Evolutionary conservation across 1,139 yeast genomes (phyloP), one percentile per base, ranked within the genome.

Genomic region (Barnettozyma hawaiiensis): DNA sequence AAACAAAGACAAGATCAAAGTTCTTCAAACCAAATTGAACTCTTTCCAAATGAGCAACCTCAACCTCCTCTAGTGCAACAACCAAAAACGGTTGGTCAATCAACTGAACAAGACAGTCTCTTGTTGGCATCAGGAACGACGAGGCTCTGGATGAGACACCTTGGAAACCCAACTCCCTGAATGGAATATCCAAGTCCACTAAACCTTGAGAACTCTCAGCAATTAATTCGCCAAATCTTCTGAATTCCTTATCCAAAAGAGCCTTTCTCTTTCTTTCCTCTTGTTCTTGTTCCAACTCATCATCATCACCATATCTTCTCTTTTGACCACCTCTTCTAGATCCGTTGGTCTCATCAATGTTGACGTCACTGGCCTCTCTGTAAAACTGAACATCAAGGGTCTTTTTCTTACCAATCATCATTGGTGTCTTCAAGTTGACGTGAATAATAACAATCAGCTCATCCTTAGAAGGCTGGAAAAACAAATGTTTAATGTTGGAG

Each of bases 121-220:
- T 83, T 0, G 98, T 89, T 28, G 99, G 99, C 78, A 92, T 86
- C 75, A 96, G 83, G 59, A 85, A 80, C 20, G 92, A 97, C 16
- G 95, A 85, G 8, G 97, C 85, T 59, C 98, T 77, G 65, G 84
- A 85, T 31, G 98, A 98, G 18, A 92, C 98, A 75, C 98, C 99
- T 53, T 81, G 87, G 75, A 92, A 92, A 24, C 97, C 99, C 45
- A 94, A 75, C 60, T 94, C 98, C 61, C 97, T 77, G 69, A 92
- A 87, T 37, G 99, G 97, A 40, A 87, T 78, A 65, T 92, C 98
- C 46, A 94, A 81, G 55, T 90, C 96, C 33, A 90, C 71, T 52
- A 79, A 65, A 24, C 92, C 92, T 57, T 78, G 75, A 2, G 95
- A 81, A 1, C 95, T 85, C 53, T 87, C 96, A 7, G 96, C 82